phyloP scores from a whole-genome alignment of 2,329 filamentous ascomycete genomes.

The Fusarium anguioides region DNA sequence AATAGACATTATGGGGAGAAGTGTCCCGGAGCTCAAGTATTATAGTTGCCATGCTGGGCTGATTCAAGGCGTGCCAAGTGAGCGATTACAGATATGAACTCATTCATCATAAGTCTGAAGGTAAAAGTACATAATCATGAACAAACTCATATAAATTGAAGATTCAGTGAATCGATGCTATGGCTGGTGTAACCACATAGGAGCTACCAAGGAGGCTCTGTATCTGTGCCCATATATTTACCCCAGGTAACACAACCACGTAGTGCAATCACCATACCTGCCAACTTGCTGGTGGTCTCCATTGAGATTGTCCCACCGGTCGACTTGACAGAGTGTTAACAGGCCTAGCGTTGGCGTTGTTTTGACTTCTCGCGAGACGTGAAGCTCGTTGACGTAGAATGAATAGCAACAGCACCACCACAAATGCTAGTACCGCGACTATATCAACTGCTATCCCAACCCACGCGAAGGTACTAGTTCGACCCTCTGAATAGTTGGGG shows the following conservation, averaged over 20 bases:
- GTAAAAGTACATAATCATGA: neutral
- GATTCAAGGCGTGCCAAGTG: slow-evolving; percentile 15
- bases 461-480: too few relatives aligned
- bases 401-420: too few relatives aligned
- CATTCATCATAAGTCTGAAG: neutral
- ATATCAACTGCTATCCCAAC: too few relatives aligned
- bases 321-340: too few relatives aligned
- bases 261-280: neutral
- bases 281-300: neutral
- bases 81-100: neutral
- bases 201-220: neutral
- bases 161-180: neutral
- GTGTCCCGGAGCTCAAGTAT: neutral
- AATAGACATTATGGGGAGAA: accelerated
- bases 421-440: too few relatives aligned
- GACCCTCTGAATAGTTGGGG: too few relatives aligned
- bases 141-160: neutral
- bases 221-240: neutral
- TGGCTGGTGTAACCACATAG: neutral
- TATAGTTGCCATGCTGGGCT: neutral
- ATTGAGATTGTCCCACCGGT: too few relatives aligned
- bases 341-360: too few relatives aligned
- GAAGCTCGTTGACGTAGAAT: too few relatives aligned
- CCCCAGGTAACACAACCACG: neutral
- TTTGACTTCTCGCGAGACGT: too few relatives aligned